A percentile compares a stretch with the other conserved stretches of the same genome.
Conservation (phyloP, 768 basidiomycete genomes). For the Tulasnella sp. region DNA sequence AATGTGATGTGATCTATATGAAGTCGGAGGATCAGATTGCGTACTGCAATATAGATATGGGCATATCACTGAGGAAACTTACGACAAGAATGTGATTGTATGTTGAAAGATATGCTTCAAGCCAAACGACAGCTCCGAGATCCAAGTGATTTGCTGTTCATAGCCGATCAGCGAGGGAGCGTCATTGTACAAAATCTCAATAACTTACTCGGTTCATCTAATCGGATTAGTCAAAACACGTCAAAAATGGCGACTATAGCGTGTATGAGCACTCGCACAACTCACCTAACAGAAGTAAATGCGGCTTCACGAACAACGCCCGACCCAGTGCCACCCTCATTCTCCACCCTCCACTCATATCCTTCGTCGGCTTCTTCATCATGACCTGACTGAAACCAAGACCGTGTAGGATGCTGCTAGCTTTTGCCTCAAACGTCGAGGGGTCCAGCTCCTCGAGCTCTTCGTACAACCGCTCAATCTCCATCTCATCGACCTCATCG, state of each 20-base stretch:
- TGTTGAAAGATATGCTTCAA: constrained; percentile 93
- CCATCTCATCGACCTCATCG: constrained; percentile 78
- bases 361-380: constrained; percentile 96
- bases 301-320: constrained; percentile 93
- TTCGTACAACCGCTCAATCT: constrained; percentile 84
- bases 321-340: constrained; percentile 97
- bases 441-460: constrained; percentile 97
- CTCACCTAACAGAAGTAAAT: constrained; percentile 88
- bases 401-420: constrained; percentile 93
- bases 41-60: too few species aligned
- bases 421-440: constrained; percentile 88
- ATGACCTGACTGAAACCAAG: constrained; percentile 81
- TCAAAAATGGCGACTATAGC: not conserved
- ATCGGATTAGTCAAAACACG: not conserved
- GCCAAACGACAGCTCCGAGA: constrained; percentile 95
- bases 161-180: constrained; percentile 27
- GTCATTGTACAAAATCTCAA: not conserved
- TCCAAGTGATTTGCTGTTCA: constrained; percentile 73
- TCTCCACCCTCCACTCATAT: constrained; percentile 99
- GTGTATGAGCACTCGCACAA: constrained; percentile 26
- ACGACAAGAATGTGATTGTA: constrained; percentile 95
- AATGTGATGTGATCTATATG: constrained; percentile 73
- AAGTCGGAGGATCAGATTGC: not conserved
- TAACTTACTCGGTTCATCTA: constrained; percentile 22
- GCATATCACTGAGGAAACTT: constrained; percentile 10